Base-by-base conservation (phyloP, 768 basidiomycete species). In the Sarcodon sp. region DNA sequence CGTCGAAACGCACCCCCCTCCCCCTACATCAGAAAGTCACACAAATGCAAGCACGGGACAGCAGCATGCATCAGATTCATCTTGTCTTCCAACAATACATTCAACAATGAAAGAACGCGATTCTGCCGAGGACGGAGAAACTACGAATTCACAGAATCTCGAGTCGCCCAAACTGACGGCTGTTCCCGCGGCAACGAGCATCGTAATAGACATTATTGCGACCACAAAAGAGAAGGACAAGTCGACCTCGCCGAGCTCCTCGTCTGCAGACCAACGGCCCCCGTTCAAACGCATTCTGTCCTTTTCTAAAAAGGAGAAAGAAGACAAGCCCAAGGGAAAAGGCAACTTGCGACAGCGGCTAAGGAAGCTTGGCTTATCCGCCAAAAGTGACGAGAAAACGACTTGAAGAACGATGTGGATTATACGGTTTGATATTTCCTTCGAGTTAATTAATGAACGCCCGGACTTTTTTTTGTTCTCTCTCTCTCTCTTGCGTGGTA, bases 171-270 rank as follows among this genome's bases (percentile, higher is more conserved):
- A 53, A 44, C 57, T 60, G 16, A 61, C 63, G 33, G 65, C 67
- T 60, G 67, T 76, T 6, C 58, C 75, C 15, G 64, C 74, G n/a
- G 76, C 77, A 33, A 83, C 80, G 57, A 73, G 79, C 7, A 76
- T 83, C 47, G 78, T 73, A 6, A 69, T 79, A 49, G 64, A 81
- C 39, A 80, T 82, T 46, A 72, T 75, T 5, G 63, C 78, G 48
- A 74, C 77, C 21, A 67, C 69, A 33, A 75, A 72, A 59, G 54
- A 55, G 48, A 47, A 46, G 36, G 55, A 55, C 50, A 44, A 52
- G 34, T 51, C 39, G 13, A 41, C 8, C 27, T 6, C 13, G 13
- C 39, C 16, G 27, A 15, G 39, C 27, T 16, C 13, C 39, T 27
- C 27, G 39, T 4, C 13, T 15, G 15, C 8, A 41, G 39, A 13